Base-by-base conservation (phyloP, 495 filamentous ascomycete species). In the Hypoxylon intermedium region DNA sequence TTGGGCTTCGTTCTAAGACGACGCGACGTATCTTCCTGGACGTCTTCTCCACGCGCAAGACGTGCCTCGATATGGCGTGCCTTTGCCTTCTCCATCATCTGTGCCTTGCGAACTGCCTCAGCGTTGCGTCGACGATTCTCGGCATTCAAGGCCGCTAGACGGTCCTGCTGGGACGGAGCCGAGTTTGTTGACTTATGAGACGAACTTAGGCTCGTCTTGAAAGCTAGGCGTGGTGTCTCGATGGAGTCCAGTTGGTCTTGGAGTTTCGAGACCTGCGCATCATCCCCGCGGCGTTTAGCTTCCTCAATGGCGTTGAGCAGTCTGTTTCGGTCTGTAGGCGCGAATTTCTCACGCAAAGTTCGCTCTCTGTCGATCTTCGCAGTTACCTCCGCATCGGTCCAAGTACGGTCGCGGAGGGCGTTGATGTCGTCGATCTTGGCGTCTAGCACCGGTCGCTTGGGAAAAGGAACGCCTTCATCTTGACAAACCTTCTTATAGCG, bases 371-470 rank as follows among this genome's bases (percentile, higher is more conserved):
- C 79, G 45, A 98, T 77, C 71, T 93, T 93, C 50, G 85, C 83
- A 38, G 85, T 83, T 50, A 98, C 75, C 69, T 97, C 92, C 16
- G 83, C 84, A 21, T 88, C 84, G 11, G 89, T 95, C 79, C 93
- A 96, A 21, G 79, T 73, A 59, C 87, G 89, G 60, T 89, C 87
- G 63, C 94, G 79, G 28, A 98, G 80, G 5, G 71, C 72, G 65
- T 93, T 89, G 76, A 98, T 93, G 57, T 92, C 91, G 34, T 80
- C 76, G n/a, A 90, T 83, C 74, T 97, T 96, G 40, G 74, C 71
- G 12, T 78, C 72, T 1, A 98, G 74, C 58, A 82, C 80, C 4
- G 84, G 75, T 48, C 82, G 83, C 2, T 84, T 89, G 16, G 92
- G 89, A 30, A 95, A 72, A 13, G 87, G 77, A 45, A 88, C 75